phyloP scores from a whole-genome alignment of 2,329 filamentous ascomycete species.

The Botrytis medusae region DNA sequence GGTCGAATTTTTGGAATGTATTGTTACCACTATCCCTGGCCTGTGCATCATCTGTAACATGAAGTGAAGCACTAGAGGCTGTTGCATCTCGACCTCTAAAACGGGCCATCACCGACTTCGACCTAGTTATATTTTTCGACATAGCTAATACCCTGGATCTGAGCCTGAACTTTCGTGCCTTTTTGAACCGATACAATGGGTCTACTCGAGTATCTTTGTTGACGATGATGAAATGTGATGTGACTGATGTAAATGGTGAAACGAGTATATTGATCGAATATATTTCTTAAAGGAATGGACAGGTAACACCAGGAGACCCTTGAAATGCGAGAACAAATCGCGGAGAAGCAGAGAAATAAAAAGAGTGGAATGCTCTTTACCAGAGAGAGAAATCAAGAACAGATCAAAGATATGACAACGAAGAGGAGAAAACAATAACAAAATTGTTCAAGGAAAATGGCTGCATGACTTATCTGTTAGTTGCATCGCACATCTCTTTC shows the following conservation, averaged over 20 bases:
- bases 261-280: slow-evolving; percentile 26
- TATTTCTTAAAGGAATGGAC: slow-evolving; percentile 36
- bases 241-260: slow-evolving; percentile 26
- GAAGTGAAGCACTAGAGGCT: slow-evolving; percentile 33
- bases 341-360: slow-evolving; percentile 17
- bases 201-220: slow-evolving; percentile 11
- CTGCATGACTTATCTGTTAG: slow-evolving; percentile 19
- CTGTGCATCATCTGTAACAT: slow-evolving; percentile 39
- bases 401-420: slow-evolving; percentile 26
- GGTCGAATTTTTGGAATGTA: slow-evolving; percentile 28
- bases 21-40: slow-evolving; percentile 28
- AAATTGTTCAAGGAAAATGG: slow-evolving; percentile 23
- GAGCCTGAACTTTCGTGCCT: slow-evolving; percentile 1
- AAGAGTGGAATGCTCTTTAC: slow-evolving; percentile 1
- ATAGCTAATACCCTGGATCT: slow-evolving; percentile 24
- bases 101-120: slow-evolving; percentile 29
- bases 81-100: slow-evolving; percentile 35
- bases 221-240: slow-evolving; percentile 26
- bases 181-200: background rate
- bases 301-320: slow-evolving; percentile 39
- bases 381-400: slow-evolving; percentile 19
- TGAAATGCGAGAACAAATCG: slow-evolving; percentile 23
- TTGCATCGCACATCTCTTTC: slow-evolving; percentile 5
- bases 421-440: slow-evolving; percentile 30
- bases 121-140: slow-evolving; percentile 28